A percentile compares a stretch with the other conserved stretches of the same genome.
Conservation (phyloP, 208 protist species). For the Strigomonas galati region DNA sequence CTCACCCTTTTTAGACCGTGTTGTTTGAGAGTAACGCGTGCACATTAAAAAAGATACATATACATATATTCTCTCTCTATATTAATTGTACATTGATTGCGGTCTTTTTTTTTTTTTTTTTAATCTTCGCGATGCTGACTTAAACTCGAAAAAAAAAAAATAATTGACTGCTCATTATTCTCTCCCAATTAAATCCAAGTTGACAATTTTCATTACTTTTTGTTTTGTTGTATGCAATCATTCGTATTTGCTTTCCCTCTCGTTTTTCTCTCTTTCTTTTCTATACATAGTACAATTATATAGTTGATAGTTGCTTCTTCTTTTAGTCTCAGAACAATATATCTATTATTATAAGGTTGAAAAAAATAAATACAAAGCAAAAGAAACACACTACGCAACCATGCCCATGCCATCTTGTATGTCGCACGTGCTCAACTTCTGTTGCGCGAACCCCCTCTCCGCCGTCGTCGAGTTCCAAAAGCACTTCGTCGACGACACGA, state of each 20-base stretch:
- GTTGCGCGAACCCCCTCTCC: constrained; percentile 49
- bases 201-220: no score
- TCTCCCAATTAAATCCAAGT: no score
- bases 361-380: not conserved
- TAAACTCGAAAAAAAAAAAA: constrained; percentile 1
- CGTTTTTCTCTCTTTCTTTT: constrained; percentile 7
- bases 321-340: constrained; percentile 8
- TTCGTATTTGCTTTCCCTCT: not conserved
- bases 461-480: constrained; percentile 74
- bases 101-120: not conserved
- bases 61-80: not conserved
- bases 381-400: not conserved
- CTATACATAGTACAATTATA: not conserved
- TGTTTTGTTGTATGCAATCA: no score
- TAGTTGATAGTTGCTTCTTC: constrained; percentile 12
- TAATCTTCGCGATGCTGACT: not conserved
- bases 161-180: no score
- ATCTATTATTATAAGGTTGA: not conserved
- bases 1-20: not conserved
- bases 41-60: no score
- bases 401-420: not conserved
- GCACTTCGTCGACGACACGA: constrained; percentile 76
- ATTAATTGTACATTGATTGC: not conserved
- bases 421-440: constrained; percentile 14
- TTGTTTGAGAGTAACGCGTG: no score